These are phyloP conservation scores for Asterochloris erici DNA, from an alignment of 139 green algal species.

Conservation along the genomic window DNA sequence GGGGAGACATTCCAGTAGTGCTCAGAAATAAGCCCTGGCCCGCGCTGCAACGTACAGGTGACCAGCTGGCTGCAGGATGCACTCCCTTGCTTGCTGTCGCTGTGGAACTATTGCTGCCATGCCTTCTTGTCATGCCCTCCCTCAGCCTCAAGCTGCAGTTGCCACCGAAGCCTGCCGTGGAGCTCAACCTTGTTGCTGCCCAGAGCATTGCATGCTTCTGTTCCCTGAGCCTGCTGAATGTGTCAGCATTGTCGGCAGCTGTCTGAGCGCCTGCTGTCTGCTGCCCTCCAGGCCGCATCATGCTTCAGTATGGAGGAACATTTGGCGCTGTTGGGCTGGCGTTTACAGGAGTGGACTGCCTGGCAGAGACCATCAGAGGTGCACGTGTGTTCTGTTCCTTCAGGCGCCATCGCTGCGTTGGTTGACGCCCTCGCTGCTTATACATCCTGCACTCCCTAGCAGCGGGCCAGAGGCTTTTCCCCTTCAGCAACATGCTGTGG, in stretches of 20 bases:
- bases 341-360: conserved; percentile 35
- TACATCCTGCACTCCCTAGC: not conserved
- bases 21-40: conserved; percentile 48
- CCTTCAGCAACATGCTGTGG: not conserved
- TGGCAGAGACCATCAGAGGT: conserved; percentile 22
- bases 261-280: not conserved
- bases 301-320: conserved; percentile 43
- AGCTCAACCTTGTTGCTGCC: not conserved
- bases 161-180: not conserved
- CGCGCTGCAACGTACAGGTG: conserved; percentile 41
- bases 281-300: conserved; percentile 30
- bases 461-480: not conserved
- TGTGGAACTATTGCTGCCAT: not conserved
- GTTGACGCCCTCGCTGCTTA: conserved; percentile 1
- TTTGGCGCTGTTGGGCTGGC: conserved; percentile 35
- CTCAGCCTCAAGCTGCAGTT: not conserved
- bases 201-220: not conserved
- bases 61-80: not conserved
- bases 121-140: not conserved
- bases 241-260: not conserved
- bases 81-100: not conserved
- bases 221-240: not conserved
- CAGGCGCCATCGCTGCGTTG: too few species aligned
- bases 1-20: conserved; percentile 42
- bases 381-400: not conserved